Evolutionary conservation across 2,329 filamentous ascomycete genomes (phyloP).

Genomic region (Pseudocercospora vitis): DNA sequence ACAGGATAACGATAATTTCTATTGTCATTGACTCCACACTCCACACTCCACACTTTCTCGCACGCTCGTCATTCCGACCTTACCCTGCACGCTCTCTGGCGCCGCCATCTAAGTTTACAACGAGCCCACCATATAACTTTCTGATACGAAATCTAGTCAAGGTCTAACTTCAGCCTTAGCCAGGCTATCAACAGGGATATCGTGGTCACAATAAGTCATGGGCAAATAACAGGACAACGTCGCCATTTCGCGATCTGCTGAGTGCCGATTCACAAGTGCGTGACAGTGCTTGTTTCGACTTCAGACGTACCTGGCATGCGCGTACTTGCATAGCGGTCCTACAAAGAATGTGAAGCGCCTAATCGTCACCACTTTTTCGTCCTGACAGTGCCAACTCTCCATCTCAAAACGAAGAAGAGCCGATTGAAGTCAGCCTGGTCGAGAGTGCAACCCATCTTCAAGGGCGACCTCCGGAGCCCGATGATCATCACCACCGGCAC

Average conservation of each 20-base stretch:
- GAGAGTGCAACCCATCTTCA: too few species aligned
- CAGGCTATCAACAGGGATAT: background rate
- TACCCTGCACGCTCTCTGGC: too few species aligned
- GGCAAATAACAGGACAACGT: background rate
- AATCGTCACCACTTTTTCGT: background rate
- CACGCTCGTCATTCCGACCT: background rate
- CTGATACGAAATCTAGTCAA: background rate
- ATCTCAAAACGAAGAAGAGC: too few species aligned
- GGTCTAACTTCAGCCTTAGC: conserved; percentile 1
- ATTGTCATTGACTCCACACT: background rate
- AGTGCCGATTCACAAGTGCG: too few species aligned
- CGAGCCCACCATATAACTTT: too few species aligned
- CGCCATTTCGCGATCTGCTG: background rate
- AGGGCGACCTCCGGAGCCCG: background rate
- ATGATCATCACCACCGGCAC: background rate
- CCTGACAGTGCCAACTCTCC: too few species aligned
- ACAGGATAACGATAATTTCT: conserved; percentile 4
- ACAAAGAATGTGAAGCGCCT: conserved; percentile 1
- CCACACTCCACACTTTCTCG: too few species aligned
- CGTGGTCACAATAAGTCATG: background rate
- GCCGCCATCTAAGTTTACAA: too few species aligned
- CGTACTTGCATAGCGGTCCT: background rate
- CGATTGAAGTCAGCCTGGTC: too few species aligned
- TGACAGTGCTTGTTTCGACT: conserved; percentile 4
- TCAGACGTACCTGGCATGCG: background rate